Evolutionary conservation across 2,329 filamentous ascomycete species (phyloP), one percentile per base, ranked within the genome.

Genomic region (Passalora sequoiae): DNA sequence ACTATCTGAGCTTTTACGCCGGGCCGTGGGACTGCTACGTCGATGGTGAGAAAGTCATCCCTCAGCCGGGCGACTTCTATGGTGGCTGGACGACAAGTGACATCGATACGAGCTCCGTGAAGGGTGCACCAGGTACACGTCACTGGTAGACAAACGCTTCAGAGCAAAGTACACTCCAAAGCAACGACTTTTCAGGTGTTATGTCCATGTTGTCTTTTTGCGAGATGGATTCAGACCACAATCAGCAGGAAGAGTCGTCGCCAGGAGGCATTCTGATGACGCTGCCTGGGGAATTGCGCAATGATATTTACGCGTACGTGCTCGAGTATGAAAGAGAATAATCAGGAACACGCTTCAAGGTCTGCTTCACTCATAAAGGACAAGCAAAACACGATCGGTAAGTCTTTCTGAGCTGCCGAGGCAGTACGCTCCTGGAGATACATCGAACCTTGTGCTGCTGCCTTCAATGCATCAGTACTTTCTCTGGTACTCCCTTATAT

Each of bases 51-150:
- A 69, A 69, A 55, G 78, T 80, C 15, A 67, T 74, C 59, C 66
- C 76, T 28, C 77, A 81, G 64, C 76, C 75, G 12, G 76, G 76
- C 6, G 77, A 81, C 53, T 81, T 80, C 51, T 81, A 81, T 61
- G 78, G 79, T 17, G 78, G 78, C 2, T 83, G 79, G 78, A 74
- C 78, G 47, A 81, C 77, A 37, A 73, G 70, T 47, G 77, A 82
- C 44, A 70, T 81, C 47, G 73, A 75, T 51, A 74, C 76, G 21
- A 69, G 58, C 24, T 65, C 51, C 37, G 63, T 73, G 21, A 74
- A 74, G 48, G 71, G 71, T 6, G 69, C 65, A 8, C 64, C 68
- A 10, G 69, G 67, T 3, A 71, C 57, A n/a, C 46, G 51, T 21
- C 51, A 54, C 40, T 54, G 51, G 51, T 54, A 43, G 29, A 21